Evolutionary conservation across 768 basidiomycete genomes (phyloP).

Genomic region (Tulasnella sp.): DNA sequence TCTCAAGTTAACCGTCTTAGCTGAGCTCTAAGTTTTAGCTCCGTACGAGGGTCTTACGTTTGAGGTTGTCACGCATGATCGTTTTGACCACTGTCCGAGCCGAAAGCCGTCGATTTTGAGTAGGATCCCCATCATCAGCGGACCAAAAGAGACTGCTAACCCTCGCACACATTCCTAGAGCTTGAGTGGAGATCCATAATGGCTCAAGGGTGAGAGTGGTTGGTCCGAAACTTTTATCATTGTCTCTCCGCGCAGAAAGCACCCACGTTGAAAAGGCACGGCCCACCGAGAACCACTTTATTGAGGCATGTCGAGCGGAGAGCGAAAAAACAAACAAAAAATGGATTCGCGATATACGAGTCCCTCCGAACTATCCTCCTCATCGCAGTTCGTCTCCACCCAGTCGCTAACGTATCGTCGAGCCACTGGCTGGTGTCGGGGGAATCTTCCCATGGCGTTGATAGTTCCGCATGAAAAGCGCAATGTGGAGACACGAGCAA

Average conservation of each 20-base stretch:
- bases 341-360: neutral
- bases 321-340: neutral
- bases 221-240: neutral
- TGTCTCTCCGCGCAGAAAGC: constrained; percentile 2
- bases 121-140: constrained; percentile 8
- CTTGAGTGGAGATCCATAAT: neutral
- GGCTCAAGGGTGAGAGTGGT: neutral
- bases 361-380: constrained; percentile 9
- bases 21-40: constrained; percentile 20
- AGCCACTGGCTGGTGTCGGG: neutral
- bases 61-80: neutral
- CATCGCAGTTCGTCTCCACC: constrained; percentile 19
- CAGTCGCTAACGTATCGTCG: constrained; percentile 2
- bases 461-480: constrained; percentile 16
- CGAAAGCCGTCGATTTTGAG: constrained; percentile 21
- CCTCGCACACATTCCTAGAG: neutral
- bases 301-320: constrained; percentile 16
- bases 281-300: neutral
- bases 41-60: neutral
- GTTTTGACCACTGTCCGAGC: neutral
- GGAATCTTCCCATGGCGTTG: constrained; percentile 21
- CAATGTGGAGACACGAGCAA: constrained; percentile 3
- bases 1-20: constrained; percentile 16
- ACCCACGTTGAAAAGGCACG: constrained; percentile 17
- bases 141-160: neutral